These are phyloP conservation scores for Aspergillus costaricaensis DNA, from an alignment of 2,329 filamentous ascomycete species.

Conservation along the genomic window DNA sequence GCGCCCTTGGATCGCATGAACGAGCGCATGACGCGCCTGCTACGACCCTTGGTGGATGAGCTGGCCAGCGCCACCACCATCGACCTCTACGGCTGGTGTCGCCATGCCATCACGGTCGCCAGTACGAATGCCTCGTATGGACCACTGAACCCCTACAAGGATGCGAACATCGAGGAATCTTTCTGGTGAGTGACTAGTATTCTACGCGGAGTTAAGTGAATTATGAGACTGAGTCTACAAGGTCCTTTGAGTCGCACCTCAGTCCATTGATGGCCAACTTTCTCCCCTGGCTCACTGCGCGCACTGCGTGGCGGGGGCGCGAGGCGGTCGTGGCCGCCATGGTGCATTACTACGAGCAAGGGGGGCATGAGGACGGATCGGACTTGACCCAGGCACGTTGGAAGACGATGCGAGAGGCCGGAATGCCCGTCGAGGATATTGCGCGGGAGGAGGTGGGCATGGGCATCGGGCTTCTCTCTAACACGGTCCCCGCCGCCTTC, in stretches of 20 bases:
- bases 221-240: conserved; percentile 11
- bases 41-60: conserved; percentile 21
- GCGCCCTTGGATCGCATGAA: conserved; percentile 30
- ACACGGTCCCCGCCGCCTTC: conserved; percentile 48
- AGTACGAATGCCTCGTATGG: conserved; percentile 34
- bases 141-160: conserved; percentile 31
- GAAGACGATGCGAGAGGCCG: conserved; percentile 16
- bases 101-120: conserved; percentile 28
- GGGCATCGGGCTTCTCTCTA: conserved; percentile 42
- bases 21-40: conserved; percentile 22
- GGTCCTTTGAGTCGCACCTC: conserved; percentile 45
- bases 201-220: neutral
- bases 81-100: conserved; percentile 32
- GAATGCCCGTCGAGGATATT: conserved; percentile 24
- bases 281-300: conserved; percentile 40
- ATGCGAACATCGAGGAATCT: conserved; percentile 11
- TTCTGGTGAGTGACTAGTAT: conserved; percentile 7
- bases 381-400: conserved; percentile 24
- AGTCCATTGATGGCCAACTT: conserved; percentile 33
- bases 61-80: conserved; percentile 15
- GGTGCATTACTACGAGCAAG: conserved; percentile 42
- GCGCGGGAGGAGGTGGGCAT: conserved; percentile 31
- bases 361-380: conserved; percentile 41
- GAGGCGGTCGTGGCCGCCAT: conserved; percentile 40
- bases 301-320: conserved; percentile 41